Evolutionary conservation across 306 rosid species (phyloP).

Genomic region (Cicer judaicum): DNA sequence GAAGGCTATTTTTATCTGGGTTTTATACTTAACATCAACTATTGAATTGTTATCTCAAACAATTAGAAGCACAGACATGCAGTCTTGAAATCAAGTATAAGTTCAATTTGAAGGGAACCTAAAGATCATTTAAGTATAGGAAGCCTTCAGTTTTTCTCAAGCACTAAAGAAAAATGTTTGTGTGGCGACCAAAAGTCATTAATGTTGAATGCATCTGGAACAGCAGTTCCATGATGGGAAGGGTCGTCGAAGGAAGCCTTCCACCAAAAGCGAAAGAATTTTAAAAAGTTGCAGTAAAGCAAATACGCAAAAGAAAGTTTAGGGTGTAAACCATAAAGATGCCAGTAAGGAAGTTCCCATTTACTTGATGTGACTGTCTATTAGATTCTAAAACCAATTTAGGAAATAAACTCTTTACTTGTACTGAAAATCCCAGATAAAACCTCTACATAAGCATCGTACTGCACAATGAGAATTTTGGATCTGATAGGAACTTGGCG

Average conservation of each 20-base stretch:
- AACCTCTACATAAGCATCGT: slow-evolving; percentile 4
- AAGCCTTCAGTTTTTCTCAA: slow-evolving; percentile 9
- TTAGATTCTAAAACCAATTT: slow-evolving; percentile 2
- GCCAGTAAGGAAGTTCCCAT: not conserved
- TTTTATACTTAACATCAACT: slow-evolving; percentile 38
- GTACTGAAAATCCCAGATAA: slow-evolving; percentile 14
- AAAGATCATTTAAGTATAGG: slow-evolving; percentile 32
- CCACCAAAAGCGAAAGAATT: not conserved
- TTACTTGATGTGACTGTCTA: slow-evolving; percentile 15
- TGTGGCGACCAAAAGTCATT: slow-evolving; percentile 7
- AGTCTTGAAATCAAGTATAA: slow-evolving; percentile 35
- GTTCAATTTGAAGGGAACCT: not conserved
- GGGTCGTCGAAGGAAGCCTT: not conserved
- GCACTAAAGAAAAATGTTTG: slow-evolving; percentile 8
- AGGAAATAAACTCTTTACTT: slow-evolving; percentile 10
- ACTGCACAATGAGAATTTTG: slow-evolving; percentile 14
- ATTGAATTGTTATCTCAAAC: slow-evolving; percentile 41
- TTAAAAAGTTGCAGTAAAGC: not conserved
- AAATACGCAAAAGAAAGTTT: slow-evolving; percentile 5
- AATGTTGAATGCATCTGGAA: not conserved
- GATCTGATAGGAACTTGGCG: not conserved
- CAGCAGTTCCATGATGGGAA: slow-evolving; percentile 7
- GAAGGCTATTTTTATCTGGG: slow-evolving; percentile 14
- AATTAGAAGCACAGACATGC: slow-evolving; percentile 23
- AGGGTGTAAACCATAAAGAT: not conserved